A percentile compares a stretch with the other conserved stretches of the same genome.
These are phyloP conservation scores for Saccharomycopsis sp. DNA, from an alignment of 805 yeast species.

Conservation along the genomic window DNA sequence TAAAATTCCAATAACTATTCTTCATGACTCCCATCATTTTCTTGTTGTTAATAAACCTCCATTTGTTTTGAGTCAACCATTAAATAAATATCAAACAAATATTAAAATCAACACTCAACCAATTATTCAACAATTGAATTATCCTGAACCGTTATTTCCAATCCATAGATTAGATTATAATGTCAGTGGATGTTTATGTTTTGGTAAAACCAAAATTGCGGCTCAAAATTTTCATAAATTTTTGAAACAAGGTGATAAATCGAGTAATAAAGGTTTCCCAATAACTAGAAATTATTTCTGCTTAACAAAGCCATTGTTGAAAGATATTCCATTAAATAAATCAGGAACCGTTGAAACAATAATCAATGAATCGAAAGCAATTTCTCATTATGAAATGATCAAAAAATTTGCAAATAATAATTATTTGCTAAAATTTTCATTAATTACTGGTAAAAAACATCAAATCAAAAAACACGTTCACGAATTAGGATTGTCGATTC, in stretches of 20 bases:
- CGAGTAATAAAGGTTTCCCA: constrained; percentile 27
- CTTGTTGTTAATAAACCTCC: constrained; percentile 29
- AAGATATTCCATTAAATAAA: not conserved
- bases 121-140: not conserved
- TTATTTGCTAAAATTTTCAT: constrained; percentile 22
- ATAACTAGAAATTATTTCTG: constrained; percentile 29
- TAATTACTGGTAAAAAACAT: constrained; percentile 34
- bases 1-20: constrained; percentile 7
- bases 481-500: constrained; percentile 24
- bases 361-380: constrained; percentile 15
- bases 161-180: constrained; percentile 31
- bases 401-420: constrained; percentile 3
- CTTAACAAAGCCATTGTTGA: constrained; percentile 9
- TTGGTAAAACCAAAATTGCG: constrained; percentile 26
- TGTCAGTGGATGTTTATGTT: constrained; percentile 32
- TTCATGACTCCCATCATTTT: constrained; percentile 20
- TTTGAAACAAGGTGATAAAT: constrained; percentile 24
- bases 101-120: too few species aligned
- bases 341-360: constrained; percentile 1
- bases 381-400: constrained; percentile 17
- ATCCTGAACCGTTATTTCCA: constrained; percentile 20
- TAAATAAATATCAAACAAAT: not conserved
- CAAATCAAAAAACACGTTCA: constrained; percentile 29
- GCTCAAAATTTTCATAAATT: constrained; percentile 27
- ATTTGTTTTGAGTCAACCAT: constrained; percentile 21